Evolutionary conservation across 148 eudicot species (phyloP), one percentile per base, ranked within the genome.

Genomic region (Vaccinium darrowii): DNA sequence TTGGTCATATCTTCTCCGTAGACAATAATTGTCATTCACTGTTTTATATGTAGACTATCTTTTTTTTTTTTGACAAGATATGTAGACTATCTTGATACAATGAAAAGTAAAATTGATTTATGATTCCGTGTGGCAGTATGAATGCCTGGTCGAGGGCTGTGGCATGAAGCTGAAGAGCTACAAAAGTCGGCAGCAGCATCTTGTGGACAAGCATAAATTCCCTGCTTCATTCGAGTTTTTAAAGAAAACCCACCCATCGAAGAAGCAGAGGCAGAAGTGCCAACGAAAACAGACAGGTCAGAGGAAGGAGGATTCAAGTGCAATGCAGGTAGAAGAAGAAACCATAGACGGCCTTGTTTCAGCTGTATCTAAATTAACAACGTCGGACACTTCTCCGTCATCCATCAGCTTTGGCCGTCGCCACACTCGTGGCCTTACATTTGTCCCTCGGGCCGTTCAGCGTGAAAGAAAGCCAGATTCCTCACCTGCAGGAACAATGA

Each of bases 61-160:
- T n/a, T n/a, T n/a, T n/a, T n/a, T n/a, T n/a, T n/a, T n/a, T n/a
- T n/a, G n/a, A n/a, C n/a, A n/a, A n/a, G n/a, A n/a, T 33, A 33
- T 33, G 30, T 65, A 23, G 33, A 23, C 4, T n/a, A 62, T 62
- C 27, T 63, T 63, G 1, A 12, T 63, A 9, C 5, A 4, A 3
- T 65, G 30, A 65, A 65, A n/a, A 1, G 5, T 23, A n/a, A 65
- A 23, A 2, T 65, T 65, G 71, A 65, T 11, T 65, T 23, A 23
- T 11, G 10, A 65, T 65, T 65, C 71, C 33, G 3, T 23, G 14
- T 27, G 86, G 80, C 87, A 96, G 99, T 96, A 96, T 51, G 99
- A 96, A 83, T 96, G 99, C 91, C 92, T 93, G 84, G 99, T 96
- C 4, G 99, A 94, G 81, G 93, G 94, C 71, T 96, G 99, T 86